Evolutionary conservation across 352 stramenopile genomes (phyloP), one percentile per base, ranked within the genome.

Genomic region (Phytopythium chamaehyphon): DNA sequence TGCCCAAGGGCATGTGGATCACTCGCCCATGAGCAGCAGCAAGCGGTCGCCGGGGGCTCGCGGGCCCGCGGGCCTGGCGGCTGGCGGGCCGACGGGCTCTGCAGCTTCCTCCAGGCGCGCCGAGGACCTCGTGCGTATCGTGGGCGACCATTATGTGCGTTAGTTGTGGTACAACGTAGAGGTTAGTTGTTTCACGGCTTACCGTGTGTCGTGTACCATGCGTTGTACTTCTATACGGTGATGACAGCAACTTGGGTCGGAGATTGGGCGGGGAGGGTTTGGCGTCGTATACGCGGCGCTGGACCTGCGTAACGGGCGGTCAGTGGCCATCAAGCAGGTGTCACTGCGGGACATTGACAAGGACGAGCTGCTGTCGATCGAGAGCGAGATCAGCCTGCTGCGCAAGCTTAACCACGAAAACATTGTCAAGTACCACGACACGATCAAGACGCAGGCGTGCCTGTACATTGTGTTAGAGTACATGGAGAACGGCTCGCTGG

Each of bases 351-450:
- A 93, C 52, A 86, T 95, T 45, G 83, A 88, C 69, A 88, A 87
- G 55, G 83, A 92, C 52, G 85, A 89, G 51, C 66, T 95, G 31
- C 54, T 79, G 15, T 82, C 83, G 1, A 95, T 95, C 46, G 81
- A 95, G 71, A 85, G 68, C 55, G 92, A 98, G 69, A 95, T 98
- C 57, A 91, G 85, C 52, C 66, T 98, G 49, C 73, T 98, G 40
- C 83, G 86, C 51, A 97, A 96, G 62, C 70, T 98, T 16, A 92
- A 97, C 38, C 93, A 98, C 54, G 82, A 91, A 44, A 98, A 98
- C 66, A 97, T 98, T 40, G 93, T 98, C 59, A 96, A 97, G 71
- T 98, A 98, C 68, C 84, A 95, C 59, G 91, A 97, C 70, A 97
- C 88, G 23, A 96, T 98, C 69, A 86, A 88, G 63, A 92, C 83